Evolutionary conservation across 805 yeast species (phyloP).

Genomic region (Candida wancherniae): DNA sequence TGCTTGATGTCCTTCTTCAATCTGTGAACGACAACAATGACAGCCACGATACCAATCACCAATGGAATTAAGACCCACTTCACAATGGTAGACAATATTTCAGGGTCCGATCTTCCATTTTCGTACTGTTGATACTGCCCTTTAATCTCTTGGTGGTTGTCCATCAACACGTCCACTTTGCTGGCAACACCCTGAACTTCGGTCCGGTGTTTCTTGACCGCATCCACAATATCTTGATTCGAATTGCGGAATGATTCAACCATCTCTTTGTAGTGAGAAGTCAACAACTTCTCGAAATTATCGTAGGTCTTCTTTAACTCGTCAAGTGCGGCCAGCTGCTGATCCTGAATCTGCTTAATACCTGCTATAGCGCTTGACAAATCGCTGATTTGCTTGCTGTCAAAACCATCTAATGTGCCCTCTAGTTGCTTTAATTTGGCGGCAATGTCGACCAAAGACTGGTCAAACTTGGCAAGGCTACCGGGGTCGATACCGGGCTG

Average conservation of each 20-base stretch:
- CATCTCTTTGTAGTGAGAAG: conserved; percentile 30
- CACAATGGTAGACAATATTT: conserved; percentile 21
- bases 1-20: conserved; percentile 61
- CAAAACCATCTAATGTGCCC: conserved; percentile 7
- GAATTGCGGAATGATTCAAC: conserved; percentile 26
- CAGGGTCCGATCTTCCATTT: conserved; percentile 17
- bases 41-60: conserved; percentile 32
- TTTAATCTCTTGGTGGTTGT: conserved; percentile 34
- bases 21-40: conserved; percentile 46
- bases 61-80: conserved; percentile 42
- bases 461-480: conserved; percentile 6
- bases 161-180: conserved; percentile 39
- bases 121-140: conserved; percentile 19
- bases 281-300: conserved; percentile 24
- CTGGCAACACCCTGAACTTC: conserved; percentile 29
- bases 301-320: conserved; percentile 18
- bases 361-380: conserved; percentile 15
- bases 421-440: conserved; percentile 11
- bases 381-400: conserved; percentile 8
- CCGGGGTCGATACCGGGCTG: conserved; percentile 7
- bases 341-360: conserved; percentile 14
- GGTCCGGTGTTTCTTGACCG: conserved; percentile 37
- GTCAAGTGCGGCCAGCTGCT: conserved; percentile 17
- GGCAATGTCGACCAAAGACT: conserved; percentile 7
- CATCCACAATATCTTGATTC: conserved; percentile 37